phyloP scores from a whole-genome alignment of 2,329 filamentous ascomycete species.

The Neonectria sp. region DNA sequence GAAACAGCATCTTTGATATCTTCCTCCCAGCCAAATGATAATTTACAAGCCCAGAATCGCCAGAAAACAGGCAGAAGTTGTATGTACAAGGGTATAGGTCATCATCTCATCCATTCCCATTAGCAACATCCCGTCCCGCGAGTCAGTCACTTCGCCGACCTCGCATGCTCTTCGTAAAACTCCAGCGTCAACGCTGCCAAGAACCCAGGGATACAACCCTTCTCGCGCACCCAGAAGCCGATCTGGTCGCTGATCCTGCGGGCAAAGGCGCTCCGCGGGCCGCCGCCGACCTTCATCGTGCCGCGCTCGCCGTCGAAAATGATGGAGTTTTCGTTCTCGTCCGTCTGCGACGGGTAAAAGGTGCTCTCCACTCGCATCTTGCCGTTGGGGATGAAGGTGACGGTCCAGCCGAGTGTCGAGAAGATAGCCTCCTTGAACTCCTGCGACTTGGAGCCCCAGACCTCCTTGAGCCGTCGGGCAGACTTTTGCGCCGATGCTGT shows the following conservation, averaged over 20 bases:
- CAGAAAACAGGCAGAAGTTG: slow-evolving; percentile 3
- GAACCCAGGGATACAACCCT: slow-evolving; percentile 94
- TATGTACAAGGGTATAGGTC: slow-evolving; percentile 44
- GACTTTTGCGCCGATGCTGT: slow-evolving; percentile 85
- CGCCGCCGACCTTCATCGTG: slow-evolving; percentile 98
- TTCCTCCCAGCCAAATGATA: slow-evolving; percentile 1
- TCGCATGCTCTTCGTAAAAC: slow-evolving; percentile 83
- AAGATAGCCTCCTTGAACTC: slow-evolving; percentile 98
- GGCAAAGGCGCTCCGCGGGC: slow-evolving; percentile 89
- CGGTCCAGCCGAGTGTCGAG: slow-evolving; percentile 91
- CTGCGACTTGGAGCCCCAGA: slow-evolving; percentile 90
- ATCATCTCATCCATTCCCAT: slow-evolving; percentile 40
- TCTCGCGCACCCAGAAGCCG: slow-evolving; percentile 95
- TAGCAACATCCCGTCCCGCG: slow-evolving; percentile 10
- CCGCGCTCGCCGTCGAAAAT: slow-evolving; percentile 95
- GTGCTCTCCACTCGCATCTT: slow-evolving; percentile 93
- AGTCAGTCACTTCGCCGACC: slow-evolving; percentile 34
- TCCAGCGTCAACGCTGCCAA: slow-evolving; percentile 91
- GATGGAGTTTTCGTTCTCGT: slow-evolving; percentile 80
- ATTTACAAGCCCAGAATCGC: slow-evolving; percentile 13
- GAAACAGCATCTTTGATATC: background rate
- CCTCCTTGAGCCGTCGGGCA: slow-evolving; percentile 88
- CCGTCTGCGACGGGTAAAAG: slow-evolving; percentile 79
- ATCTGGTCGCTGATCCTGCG: slow-evolving; percentile 87
- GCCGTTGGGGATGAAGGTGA: slow-evolving; percentile 97